Base-by-base conservation (phyloP, 371 early-diverging fungal genomes). In the Conidiobolus coronatus region DNA sequence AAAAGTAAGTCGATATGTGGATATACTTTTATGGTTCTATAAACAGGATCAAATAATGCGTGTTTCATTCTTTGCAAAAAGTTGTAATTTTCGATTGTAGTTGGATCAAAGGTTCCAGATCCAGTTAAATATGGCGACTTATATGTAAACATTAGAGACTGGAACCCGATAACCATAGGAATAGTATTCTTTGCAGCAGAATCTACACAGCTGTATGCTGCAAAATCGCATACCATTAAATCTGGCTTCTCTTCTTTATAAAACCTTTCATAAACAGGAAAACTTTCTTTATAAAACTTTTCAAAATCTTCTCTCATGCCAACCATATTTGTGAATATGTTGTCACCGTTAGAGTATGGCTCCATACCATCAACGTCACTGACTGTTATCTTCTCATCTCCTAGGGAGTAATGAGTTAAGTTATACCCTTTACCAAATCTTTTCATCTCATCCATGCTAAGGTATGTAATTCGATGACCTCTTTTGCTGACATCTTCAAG, bases 391-490 rank as follows among this genome's bases (percentile, higher is more conserved):
- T 29, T 9, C 9, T 5, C 29, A 29, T 29, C 9, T 5, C 29
- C 29, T 9, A 29, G 9, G 9, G 29, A 29, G 3, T 5, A 5
- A 29, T 29, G 29, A 29, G 29, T 29, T 3, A 29, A 3, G 29
- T 29, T 29, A 29, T 29, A 29, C 3, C 29, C 29, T 5, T 29
- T 29, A 5, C 29, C 29, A 29, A 29, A 29, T 29, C 9, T 29
- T 21, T 20, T 20, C 29, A 19, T 24, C 2, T 29, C 34, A 49
- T 41, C 45, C 19, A 40, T 47, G 8, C 54, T 49, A 0, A 50
- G n/a, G 37, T 52, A 57, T 2, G 54, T 48, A 2, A 57, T 52
- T 36, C 49, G 51, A 22, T 57, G 55, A 0, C 52, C 52, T 9
- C 50, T 34, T n/a, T 52, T 42, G 11, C 42, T 52, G 9, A 57